Evolutionary conservation across 306 rosid genomes (phyloP).

Genomic region (Elaeagnus macrophylla): DNA sequence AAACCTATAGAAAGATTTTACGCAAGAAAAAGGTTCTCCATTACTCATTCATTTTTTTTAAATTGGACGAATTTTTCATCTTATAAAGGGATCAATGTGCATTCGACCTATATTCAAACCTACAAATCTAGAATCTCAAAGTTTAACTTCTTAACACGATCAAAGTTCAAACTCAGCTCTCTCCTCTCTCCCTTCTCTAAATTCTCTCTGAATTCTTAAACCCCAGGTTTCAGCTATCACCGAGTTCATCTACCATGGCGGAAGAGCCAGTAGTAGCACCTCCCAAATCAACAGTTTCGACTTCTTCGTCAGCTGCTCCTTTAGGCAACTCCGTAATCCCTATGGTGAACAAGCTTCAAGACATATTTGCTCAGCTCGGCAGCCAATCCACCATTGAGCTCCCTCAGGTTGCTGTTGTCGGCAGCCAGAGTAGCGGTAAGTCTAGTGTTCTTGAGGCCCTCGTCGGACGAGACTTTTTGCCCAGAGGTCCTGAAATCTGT

Average conservation of each 20-base stretch:
- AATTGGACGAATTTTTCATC: too few species aligned
- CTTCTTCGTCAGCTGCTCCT: conserved; percentile 40
- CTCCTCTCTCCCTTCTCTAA: too few species aligned
- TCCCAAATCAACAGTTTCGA: conserved; percentile 24
- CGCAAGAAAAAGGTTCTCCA: too few species aligned
- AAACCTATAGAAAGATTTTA: too few species aligned
- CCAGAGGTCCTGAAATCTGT: conserved; percentile 87
- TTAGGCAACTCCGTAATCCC: conserved; percentile 85
- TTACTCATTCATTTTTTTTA: too few species aligned
- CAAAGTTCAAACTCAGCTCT: too few species aligned
- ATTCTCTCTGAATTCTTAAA: conserved; percentile 9
- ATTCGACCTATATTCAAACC: too few species aligned
- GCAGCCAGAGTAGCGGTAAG: conserved; percentile 99
- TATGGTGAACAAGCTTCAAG: conserved; percentile 84
- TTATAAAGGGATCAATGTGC: too few species aligned
- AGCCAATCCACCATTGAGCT: conserved; percentile 89
- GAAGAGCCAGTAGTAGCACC: conserved; percentile 41
- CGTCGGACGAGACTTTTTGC: conserved; percentile 93
- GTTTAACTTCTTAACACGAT: too few species aligned
- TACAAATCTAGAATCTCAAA: too few species aligned
- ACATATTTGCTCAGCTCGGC: conserved; percentile 82
- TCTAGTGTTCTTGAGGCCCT: conserved; percentile 96
- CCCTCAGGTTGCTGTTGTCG: conserved; percentile 96
- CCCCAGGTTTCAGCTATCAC: conserved; percentile 30
- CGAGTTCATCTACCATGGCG: conserved; percentile 52